A percentile compares a stretch with the other conserved stretches of the same genome.
These are phyloP conservation scores for Alopecurus myosuroides DNA, from an alignment of 176 grass and related monocot species.

Conservation along the genomic window DNA sequence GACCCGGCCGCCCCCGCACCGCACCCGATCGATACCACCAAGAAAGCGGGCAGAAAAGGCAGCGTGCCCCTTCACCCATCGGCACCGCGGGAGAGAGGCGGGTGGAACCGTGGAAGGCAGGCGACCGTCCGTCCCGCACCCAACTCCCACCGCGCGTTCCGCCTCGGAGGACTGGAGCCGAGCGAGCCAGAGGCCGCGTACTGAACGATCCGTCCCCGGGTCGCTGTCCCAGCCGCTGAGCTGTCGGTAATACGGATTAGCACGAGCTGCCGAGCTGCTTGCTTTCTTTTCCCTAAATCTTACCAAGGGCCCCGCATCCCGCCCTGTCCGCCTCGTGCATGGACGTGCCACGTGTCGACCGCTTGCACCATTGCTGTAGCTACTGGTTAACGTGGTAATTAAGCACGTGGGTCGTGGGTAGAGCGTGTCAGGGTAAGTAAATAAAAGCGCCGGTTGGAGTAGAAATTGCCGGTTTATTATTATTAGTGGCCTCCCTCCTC, in stretches of 20 bases:
- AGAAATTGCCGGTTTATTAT: background rate
- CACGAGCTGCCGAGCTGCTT: background rate
- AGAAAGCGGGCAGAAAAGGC: background rate
- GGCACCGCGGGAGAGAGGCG: slow-evolving; percentile 1
- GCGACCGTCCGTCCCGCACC: background rate
- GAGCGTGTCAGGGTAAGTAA: background rate
- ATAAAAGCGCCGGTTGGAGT: background rate
- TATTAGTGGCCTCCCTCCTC: background rate
- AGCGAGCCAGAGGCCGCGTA: too few relatives aligned
- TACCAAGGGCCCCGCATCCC: background rate
- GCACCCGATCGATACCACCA: background rate
- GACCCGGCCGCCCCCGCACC: background rate
- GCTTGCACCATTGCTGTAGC: background rate
- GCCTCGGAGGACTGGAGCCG: too few relatives aligned
- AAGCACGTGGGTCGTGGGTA: background rate
- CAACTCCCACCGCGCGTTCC: background rate
- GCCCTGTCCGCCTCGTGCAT: background rate
- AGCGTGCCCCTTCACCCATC: background rate
- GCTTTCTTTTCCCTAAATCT: background rate
- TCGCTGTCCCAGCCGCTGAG: slow-evolving; percentile 8
- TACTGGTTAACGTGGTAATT: background rate
- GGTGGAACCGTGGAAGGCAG: background rate
- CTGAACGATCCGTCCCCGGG: too few relatives aligned
- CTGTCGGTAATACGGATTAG: slow-evolving; percentile 20
- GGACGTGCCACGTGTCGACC: background rate